Percentiles rank a stretch among this genome's conserved stretches.
These are phyloP conservation scores for Lactuca saligna DNA, from an alignment of 129 eudicot genomes.

Conservation along the genomic window DNA sequence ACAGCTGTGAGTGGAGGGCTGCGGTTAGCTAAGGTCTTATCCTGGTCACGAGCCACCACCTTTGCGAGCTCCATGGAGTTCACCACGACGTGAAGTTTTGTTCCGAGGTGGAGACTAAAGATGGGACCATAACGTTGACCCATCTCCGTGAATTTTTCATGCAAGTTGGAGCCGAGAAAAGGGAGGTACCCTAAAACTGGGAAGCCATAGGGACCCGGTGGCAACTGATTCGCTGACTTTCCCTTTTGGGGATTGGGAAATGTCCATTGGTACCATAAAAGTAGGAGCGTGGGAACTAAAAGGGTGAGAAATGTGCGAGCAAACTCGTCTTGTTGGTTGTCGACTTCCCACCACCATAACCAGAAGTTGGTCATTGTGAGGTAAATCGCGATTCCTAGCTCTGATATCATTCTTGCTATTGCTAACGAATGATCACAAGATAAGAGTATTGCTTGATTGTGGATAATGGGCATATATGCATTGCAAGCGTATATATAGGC, in stretches of 20 bases:
- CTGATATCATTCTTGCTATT: too few species aligned
- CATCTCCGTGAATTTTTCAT: constrained; percentile 17
- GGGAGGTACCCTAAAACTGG: constrained; percentile 29
- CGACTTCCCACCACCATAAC: too few species aligned
- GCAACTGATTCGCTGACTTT: neutral
- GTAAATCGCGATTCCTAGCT: too few species aligned
- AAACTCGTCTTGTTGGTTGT: too few species aligned
- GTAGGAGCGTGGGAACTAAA: too few species aligned
- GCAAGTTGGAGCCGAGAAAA: constrained; percentile 22
- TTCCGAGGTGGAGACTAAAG: constrained; percentile 24
- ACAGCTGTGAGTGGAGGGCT: neutral
- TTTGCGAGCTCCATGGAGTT: constrained; percentile 10
- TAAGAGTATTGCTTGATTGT: too few species aligned
- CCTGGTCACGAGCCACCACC: constrained; percentile 13
- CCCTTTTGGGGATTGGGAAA: neutral
- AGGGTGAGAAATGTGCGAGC: too few species aligned
- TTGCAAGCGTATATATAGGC: too few species aligned
- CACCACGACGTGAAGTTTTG: constrained; percentile 18
- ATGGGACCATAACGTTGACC: constrained; percentile 17
- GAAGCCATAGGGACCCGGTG: constrained; percentile 15
- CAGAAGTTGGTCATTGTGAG: too few species aligned
- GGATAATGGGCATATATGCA: too few species aligned
- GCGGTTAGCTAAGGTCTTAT: constrained; percentile 9
- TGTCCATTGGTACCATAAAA: neutral
- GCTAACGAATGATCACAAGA: too few species aligned